These are phyloP conservation scores for Aspergillus affinis DNA, from an alignment of 495 filamentous ascomycete species.

Conservation along the genomic window DNA sequence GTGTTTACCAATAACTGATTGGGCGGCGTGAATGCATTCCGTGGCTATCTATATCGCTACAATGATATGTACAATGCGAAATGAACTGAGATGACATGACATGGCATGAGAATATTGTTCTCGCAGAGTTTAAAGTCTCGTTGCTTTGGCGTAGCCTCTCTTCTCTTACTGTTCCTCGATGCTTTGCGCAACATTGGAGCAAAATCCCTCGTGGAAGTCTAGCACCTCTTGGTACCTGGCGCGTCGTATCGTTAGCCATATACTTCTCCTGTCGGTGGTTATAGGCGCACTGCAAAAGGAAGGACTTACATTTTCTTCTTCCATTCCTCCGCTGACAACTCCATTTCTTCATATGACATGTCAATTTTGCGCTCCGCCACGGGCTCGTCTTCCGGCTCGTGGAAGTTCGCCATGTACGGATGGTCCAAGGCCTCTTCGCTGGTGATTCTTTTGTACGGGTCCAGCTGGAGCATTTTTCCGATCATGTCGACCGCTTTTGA, in stretches of 20 bases:
- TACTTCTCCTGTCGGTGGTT: no score
- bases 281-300: conserved; percentile 1
- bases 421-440: conserved; percentile 81
- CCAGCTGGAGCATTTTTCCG: conserved; percentile 94
- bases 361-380: conserved; percentile 94
- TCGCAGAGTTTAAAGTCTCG: no score
- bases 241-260: no score
- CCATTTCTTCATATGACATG: conserved; percentile 97
- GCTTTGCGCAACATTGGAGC: not conserved
- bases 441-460: conserved; percentile 83
- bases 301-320: conserved; percentile 92
- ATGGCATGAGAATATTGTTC: not conserved
- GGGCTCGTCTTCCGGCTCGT: conserved; percentile 93
- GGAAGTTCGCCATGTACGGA: conserved; percentile 90
- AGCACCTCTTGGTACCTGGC: conserved; percentile 95
- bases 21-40: no score
- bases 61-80: not conserved
- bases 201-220: conserved; percentile 66
- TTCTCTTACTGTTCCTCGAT: not conserved
- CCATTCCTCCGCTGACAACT: conserved; percentile 95
- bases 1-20: no score
- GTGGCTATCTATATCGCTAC: not conserved
- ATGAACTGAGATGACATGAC: not conserved
- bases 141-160: no score
- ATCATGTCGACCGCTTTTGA: conserved; percentile 80